These are phyloP conservation scores for Stenogyne calaminthoides DNA, from an alignment of 305 asterid genomes.

Conservation along the genomic window DNA sequence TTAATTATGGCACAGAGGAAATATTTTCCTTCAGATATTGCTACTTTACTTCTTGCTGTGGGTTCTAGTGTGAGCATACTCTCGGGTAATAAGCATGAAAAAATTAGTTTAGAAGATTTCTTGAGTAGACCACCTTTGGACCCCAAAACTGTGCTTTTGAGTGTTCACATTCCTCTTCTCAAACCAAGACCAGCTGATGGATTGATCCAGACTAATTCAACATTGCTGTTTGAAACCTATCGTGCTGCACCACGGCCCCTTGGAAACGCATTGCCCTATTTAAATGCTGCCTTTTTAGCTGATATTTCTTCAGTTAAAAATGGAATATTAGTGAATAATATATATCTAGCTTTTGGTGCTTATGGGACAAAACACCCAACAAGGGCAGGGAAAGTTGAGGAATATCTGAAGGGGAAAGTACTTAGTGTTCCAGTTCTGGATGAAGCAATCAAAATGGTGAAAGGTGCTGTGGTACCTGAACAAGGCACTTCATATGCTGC, in stretches of 20 bases:
- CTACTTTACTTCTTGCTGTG: constrained; percentile 72
- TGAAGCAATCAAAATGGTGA: constrained; percentile 65
- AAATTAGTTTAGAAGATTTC: constrained; percentile 64
- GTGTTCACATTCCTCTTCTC: constrained; percentile 57
- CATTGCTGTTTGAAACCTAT: constrained; percentile 62
- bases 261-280: constrained; percentile 89
- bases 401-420: constrained; percentile 52
- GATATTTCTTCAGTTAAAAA: constrained; percentile 46
- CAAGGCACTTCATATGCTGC: constrained; percentile 62
- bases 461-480: constrained; percentile 54
- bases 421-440: constrained; percentile 41
- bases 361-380: constrained; percentile 55
- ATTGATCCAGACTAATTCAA: constrained; percentile 37
- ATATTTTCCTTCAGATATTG: constrained; percentile 84
- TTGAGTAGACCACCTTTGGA: constrained; percentile 60
- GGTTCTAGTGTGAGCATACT: constrained; percentile 56
- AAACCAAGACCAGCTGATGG: constrained; percentile 33
- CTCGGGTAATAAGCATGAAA: constrained; percentile 41
- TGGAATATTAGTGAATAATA: constrained; percentile 41
- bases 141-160: constrained; percentile 55
- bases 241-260: constrained; percentile 90
- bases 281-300: constrained; percentile 86
- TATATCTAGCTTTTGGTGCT: constrained; percentile 60
- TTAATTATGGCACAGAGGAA: constrained; percentile 83
- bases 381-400: constrained; percentile 60